Conservation (phyloP, 192 early-diverging fungal genomes). For the Backusella parvicylindrica region DNA sequence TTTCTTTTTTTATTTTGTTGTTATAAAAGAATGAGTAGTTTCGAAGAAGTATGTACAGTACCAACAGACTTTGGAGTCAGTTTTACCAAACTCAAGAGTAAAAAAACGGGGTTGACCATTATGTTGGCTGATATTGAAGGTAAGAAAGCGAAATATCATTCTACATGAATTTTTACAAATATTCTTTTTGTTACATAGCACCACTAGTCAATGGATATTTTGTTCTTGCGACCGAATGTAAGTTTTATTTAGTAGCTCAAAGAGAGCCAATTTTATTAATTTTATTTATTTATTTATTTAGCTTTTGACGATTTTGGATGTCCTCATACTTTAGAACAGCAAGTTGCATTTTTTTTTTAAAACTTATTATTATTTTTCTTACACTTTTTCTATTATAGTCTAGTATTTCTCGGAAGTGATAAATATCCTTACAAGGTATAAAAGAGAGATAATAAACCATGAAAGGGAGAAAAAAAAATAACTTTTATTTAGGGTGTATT, state of each 20-base stretch:
- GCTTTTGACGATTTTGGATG: conserved; percentile 58
- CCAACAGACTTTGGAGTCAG: conserved; percentile 43
- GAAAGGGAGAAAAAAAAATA: background rate
- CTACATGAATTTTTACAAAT: too few relatives aligned
- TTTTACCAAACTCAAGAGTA: conserved; percentile 48
- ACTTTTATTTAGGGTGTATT: conserved; percentile 47
- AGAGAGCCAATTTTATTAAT: too few relatives aligned
- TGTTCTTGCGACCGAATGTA: conserved; percentile 56
- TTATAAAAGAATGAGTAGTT: conserved; percentile 16
- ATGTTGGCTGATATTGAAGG: conserved; percentile 52
- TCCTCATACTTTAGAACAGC: conserved; percentile 60
- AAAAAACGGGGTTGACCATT: conserved; percentile 50
- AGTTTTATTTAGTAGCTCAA: too few relatives aligned
- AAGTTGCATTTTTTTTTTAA: conserved; percentile 17
- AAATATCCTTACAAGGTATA: conserved; percentile 58
- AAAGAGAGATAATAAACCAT: background rate
- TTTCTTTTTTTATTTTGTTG: background rate
- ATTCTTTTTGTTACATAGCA: conserved; percentile 24
- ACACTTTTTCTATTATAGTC: too few relatives aligned
- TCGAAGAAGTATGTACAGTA: conserved; percentile 40
- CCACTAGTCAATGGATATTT: conserved; percentile 59
- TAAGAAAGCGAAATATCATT: conserved; percentile 11
- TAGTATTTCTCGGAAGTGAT: conserved; percentile 61
- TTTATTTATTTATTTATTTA: conserved; percentile 19
- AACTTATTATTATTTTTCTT: too few relatives aligned